Conservation (phyloP, 306 rosid genomes). For the Hippophae gyantsensis region DNA sequence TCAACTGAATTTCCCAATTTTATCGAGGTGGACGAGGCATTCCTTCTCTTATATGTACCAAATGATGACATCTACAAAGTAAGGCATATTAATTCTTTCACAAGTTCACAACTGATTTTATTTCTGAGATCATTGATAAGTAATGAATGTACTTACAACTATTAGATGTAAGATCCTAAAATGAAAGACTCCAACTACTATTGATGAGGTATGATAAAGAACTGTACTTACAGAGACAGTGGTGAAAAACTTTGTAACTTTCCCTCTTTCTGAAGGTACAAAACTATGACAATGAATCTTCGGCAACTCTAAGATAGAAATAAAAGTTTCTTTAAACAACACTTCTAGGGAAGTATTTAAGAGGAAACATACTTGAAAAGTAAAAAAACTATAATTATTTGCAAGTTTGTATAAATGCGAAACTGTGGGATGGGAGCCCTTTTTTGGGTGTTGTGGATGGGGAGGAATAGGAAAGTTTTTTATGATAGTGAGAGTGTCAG, state of each 20-base stretch:
- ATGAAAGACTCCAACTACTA: background rate
- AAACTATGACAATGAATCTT: constrained; percentile 26
- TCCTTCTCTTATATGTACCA: constrained; percentile 35
- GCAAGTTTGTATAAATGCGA: too few relatives aligned
- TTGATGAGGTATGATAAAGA: constrained; percentile 6
- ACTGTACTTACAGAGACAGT: constrained; percentile 44
- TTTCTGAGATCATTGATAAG: constrained; percentile 9
- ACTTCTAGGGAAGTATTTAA: background rate
- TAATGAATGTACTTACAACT: background rate
- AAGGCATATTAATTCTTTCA: background rate
- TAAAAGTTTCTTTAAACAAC: background rate
- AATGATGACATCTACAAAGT: constrained; percentile 29
- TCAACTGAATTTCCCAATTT: constrained; percentile 26
- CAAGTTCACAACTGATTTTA: too few relatives aligned
- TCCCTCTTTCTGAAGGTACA: constrained; percentile 30
- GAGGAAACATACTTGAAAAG: too few relatives aligned
- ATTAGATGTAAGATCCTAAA: background rate
- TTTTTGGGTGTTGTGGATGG: too few relatives aligned
- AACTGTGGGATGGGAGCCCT: too few relatives aligned
- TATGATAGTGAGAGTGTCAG: too few relatives aligned
- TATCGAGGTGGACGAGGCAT: constrained; percentile 32
- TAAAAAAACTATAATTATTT: too few relatives aligned
- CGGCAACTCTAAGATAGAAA: constrained; percentile 40
- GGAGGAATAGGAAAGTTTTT: too few relatives aligned
- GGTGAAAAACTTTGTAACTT: constrained; percentile 24